A percentile compares a stretch with the other conserved stretches of the same genome.
These are phyloP conservation scores for Monilinia laxa DNA, from an alignment of 2,329 filamentous ascomycete genomes.

Conservation along the genomic window DNA sequence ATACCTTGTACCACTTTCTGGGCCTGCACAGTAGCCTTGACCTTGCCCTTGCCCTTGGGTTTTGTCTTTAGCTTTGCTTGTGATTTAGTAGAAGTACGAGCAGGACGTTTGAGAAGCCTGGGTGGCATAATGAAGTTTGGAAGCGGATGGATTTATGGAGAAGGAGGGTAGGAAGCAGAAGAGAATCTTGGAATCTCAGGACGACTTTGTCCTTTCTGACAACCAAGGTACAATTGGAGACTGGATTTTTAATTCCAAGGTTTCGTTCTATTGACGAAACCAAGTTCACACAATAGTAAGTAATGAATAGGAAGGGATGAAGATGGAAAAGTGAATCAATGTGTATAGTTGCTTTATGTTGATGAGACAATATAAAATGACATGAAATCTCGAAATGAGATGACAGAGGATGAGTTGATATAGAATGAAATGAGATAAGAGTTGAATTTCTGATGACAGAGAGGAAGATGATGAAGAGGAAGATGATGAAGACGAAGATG, in stretches of 20 bases:
- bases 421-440: background rate
- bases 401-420: background rate
- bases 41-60: constrained; percentile 1
- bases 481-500: background rate
- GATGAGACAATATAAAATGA: background rate
- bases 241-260: background rate
- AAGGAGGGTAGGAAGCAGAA: background rate
- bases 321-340: background rate
- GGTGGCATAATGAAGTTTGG: background rate
- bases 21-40: background rate
- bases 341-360: background rate
- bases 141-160: background rate
- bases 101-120: background rate
- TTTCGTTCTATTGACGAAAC: background rate
- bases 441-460: background rate
- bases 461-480: background rate
- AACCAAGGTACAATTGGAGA: background rate
- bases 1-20: constrained; percentile 3
- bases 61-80: background rate
- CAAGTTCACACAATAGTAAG: background rate
- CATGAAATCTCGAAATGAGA: no score
- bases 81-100: background rate
- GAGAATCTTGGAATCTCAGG: background rate
- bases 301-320: background rate
- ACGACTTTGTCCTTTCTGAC: background rate